phyloP scores from a whole-genome alignment of 305 asterid genomes.

The Lippia alba region DNA sequence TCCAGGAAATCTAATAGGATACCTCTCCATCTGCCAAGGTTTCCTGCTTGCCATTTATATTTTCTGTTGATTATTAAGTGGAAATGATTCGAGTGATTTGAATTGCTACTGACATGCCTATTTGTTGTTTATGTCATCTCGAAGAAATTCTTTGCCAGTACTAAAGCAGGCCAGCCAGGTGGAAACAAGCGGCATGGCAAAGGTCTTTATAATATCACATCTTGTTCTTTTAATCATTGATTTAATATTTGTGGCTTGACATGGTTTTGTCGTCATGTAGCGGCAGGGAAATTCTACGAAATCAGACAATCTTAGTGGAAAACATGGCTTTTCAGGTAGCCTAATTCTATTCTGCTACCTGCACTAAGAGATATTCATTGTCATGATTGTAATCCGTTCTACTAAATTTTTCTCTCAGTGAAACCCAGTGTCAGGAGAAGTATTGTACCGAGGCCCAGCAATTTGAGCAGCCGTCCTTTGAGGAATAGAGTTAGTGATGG shows the following conservation, averaged over 20 bases:
- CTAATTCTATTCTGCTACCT: slow-evolving; percentile 32
- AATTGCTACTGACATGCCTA: slow-evolving; percentile 39
- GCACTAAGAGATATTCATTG: slow-evolving; percentile 8
- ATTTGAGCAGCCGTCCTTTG: slow-evolving; percentile 48
- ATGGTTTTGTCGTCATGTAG: slow-evolving; percentile 13
- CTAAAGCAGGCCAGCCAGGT: slow-evolving; percentile 52
- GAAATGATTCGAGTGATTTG: slow-evolving; percentile 21
- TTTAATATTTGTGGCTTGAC: slow-evolving; percentile 28
- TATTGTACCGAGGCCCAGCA: slow-evolving; percentile 55
- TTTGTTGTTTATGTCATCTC: slow-evolving; percentile 44
- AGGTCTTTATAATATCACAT: slow-evolving; percentile 49
- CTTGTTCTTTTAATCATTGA: slow-evolving; percentile 33
- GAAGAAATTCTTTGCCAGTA: slow-evolving; percentile 77
- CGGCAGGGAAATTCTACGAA: slow-evolving; percentile 55
- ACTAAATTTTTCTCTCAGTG: slow-evolving; percentile 51
- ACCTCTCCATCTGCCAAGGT: slow-evolving; percentile 68
- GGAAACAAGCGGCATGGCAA: slow-evolving; percentile 40
- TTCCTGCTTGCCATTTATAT: slow-evolving; percentile 31
- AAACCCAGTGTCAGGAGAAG: slow-evolving; percentile 59
- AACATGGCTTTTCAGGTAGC: slow-evolving; percentile 75
- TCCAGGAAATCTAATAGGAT: slow-evolving; percentile 60
- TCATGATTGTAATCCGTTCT: slow-evolving; percentile 10
- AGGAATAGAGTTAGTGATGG: slow-evolving; percentile 70
- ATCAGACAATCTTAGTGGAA: slow-evolving; percentile 47
- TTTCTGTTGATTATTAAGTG: slow-evolving; percentile 33